A percentile compares a stretch with the other conserved stretches of the same genome.
These are phyloP conservation scores for Cryptosporidium parvum DNA, from an alignment of 169 alveolate genomes.

Conservation along the genomic window DNA sequence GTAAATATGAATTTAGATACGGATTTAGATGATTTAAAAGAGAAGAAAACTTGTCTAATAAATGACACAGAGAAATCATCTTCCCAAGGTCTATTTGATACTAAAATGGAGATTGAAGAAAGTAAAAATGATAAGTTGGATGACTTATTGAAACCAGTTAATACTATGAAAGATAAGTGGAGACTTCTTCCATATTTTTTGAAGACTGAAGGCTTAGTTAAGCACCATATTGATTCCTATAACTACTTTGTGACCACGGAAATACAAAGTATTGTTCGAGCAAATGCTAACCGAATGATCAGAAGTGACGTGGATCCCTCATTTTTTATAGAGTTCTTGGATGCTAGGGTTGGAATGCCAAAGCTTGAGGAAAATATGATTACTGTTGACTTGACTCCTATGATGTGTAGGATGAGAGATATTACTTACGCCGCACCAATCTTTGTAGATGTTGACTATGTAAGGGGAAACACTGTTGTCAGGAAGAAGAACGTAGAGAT, in stretches of 20 bases:
- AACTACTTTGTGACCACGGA: constrained; percentile 92
- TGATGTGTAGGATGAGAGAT: constrained; percentile 97
- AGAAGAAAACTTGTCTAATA: neutral
- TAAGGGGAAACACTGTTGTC: constrained; percentile 90
- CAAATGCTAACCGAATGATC: constrained; percentile 89
- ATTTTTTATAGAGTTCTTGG: constrained; percentile 88
- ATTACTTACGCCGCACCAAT: constrained; percentile 98
- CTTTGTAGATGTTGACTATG: constrained; percentile 94
- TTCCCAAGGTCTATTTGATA: neutral
- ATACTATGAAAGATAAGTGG: constrained; percentile 90
- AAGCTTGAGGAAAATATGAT: constrained; percentile 88
- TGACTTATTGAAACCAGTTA: constrained; percentile 35
- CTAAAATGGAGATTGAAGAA: neutral
- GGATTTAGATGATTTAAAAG: neutral
- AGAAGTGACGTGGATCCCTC: constrained; percentile 89
- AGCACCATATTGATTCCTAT: constrained; percentile 95
- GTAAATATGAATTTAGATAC: neutral
- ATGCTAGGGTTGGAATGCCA: constrained; percentile 91
- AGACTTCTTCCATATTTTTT: constrained; percentile 92
- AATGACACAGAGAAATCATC: neutral
- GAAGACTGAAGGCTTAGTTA: constrained; percentile 92
- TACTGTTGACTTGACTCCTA: constrained; percentile 91
- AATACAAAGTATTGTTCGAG: constrained; percentile 91
- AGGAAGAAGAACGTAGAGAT: constrained; percentile 90
- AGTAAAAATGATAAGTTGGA: neutral